Evolutionary conservation across 805 yeast genomes (phyloP).

Genomic region (Wickerhamomyces ciferrii): DNA sequence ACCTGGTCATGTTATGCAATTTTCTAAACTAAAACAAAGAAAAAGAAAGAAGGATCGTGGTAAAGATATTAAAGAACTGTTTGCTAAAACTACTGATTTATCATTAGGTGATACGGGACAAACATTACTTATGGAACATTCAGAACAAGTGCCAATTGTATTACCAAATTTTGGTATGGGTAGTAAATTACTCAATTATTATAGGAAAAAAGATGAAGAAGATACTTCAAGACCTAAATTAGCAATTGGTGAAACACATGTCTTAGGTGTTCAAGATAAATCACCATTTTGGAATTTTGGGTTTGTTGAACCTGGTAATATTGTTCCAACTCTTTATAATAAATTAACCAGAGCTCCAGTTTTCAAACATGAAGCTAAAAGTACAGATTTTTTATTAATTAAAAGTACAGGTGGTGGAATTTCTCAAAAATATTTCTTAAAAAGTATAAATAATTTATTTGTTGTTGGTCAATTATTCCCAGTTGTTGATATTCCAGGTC

Average conservation of each 20-base stretch:
- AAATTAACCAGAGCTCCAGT: constrained; percentile 91
- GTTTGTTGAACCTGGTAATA: constrained; percentile 88
- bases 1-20: constrained; percentile 72
- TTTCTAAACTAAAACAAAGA: constrained; percentile 68
- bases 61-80: constrained; percentile 69
- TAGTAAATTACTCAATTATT: constrained; percentile 85
- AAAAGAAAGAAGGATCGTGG: constrained; percentile 90
- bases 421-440: constrained; percentile 57
- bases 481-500: constrained; percentile 93
- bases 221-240: constrained; percentile 85
- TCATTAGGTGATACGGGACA: constrained; percentile 81
- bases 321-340: constrained; percentile 91
- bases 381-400: constrained; percentile 78
- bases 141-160: constrained; percentile 82
- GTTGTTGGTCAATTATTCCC: constrained; percentile 93
- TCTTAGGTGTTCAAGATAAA: constrained; percentile 91
- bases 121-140: constrained; percentile 76
- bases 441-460: constrained; percentile 67
- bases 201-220: constrained; percentile 75
- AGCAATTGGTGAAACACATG: constrained; percentile 90
- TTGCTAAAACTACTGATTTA: constrained; percentile 66
- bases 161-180: constrained; percentile 95
- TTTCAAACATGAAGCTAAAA: constrained; percentile 73
- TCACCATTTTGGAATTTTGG: constrained; percentile 99
- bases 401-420: constrained; percentile 79